Conservation (phyloP, 2,329 filamentous ascomycete genomes). For the Aspergillus arachidicola region DNA sequence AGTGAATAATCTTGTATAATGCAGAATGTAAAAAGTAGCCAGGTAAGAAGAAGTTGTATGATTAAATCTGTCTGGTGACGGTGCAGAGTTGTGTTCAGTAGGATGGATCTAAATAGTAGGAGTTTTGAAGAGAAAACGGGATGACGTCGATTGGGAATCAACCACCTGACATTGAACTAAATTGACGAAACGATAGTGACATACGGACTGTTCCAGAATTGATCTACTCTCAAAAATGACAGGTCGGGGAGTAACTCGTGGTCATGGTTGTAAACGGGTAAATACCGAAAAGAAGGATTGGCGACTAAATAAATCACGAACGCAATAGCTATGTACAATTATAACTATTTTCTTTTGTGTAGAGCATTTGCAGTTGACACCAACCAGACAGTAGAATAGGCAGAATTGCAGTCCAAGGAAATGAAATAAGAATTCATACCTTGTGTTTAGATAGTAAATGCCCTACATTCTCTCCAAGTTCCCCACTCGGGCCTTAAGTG, state of each 20-base stretch:
- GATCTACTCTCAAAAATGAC: neutral
- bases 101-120: neutral
- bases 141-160: neutral
- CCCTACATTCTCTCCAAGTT: neutral
- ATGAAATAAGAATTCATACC: neutral
- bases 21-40: neutral
- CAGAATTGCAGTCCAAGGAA: neutral
- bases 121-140: neutral
- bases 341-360: neutral
- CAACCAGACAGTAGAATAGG: neutral
- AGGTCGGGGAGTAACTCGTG: neutral
- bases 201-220: neutral
- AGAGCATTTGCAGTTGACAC: too few relatives aligned
- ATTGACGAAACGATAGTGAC: too few relatives aligned
- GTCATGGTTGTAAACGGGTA: neutral
- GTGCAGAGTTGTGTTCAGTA: neutral
- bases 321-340: neutral
- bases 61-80: neutral
- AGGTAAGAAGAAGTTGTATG: neutral
- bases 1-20: neutral
- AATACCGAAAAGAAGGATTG: neutral
- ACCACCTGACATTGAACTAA: neutral
- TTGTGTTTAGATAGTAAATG: neutral
- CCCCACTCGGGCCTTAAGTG: slow-evolving; percentile 5
- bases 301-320: neutral